phyloP scores from a whole-genome alignment of 2,329 filamentous ascomycete species.

The Aspergillus nomiae region DNA sequence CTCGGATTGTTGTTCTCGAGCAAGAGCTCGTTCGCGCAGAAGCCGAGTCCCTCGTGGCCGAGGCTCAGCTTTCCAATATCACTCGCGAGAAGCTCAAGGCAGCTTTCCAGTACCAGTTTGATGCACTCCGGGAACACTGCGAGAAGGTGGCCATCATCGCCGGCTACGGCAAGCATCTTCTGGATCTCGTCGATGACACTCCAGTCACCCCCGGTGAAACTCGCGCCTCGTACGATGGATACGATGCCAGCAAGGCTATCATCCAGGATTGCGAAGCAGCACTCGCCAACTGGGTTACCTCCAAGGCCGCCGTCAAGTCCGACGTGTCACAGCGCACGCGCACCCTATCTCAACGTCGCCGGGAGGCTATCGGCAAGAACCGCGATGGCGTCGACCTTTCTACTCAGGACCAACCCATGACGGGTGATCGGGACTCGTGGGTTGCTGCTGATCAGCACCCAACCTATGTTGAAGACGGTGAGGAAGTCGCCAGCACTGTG shows the following conservation, averaged over 20 bases:
- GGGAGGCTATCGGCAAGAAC: conserved; percentile 67
- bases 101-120: conserved; percentile 97
- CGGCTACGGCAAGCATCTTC: conserved; percentile 95
- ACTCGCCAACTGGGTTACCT: conserved; percentile 93
- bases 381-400: conserved; percentile 79
- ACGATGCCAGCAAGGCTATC: conserved; percentile 96
- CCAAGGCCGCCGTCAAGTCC: conserved; percentile 83
- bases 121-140: conserved; percentile 93
- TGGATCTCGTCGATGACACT: conserved; percentile 94
- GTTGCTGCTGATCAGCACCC: conserved; percentile 67
- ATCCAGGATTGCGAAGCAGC: conserved; percentile 99
- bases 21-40: conserved; percentile 98
- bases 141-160: conserved; percentile 99
- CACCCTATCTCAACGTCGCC: conserved; percentile 81
- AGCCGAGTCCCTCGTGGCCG: conserved; percentile 96
- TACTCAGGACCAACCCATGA: conserved; percentile 75
- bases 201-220: conserved; percentile 97
- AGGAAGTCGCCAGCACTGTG: conserved; percentile 36
- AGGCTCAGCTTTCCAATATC: conserved; percentile 98
- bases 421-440: conserved; percentile 80
- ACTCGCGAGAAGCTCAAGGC: conserved; percentile 99
- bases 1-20: conserved; percentile 95
- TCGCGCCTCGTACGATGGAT: conserved; percentile 92
- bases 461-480: conserved; percentile 46
- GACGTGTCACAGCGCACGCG: conserved; percentile 86